A percentile compares a stretch with the other conserved stretches of the same genome.
Conservation (phyloP, 371 early-diverging fungal genomes). For the Lichtheimia hyalospora region DNA sequence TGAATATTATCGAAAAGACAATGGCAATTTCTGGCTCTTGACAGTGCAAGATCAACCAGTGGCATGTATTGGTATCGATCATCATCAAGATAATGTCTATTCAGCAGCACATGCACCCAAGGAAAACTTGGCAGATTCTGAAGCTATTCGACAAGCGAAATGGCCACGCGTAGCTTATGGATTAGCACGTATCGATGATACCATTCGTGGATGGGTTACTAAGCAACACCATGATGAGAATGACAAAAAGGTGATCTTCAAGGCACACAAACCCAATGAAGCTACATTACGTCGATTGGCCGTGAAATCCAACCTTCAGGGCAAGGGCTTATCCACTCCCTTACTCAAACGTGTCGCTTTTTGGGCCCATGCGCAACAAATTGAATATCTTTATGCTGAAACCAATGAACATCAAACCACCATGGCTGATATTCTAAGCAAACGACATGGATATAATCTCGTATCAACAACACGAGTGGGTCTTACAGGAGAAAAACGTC, state of each 20-base stretch:
- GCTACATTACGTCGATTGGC: slow-evolving; percentile 47
- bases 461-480: slow-evolving; percentile 31
- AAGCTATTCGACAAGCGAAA: slow-evolving; percentile 28
- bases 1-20: slow-evolving; percentile 35
- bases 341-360: slow-evolving; percentile 47
- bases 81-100: slow-evolving; percentile 16
- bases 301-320: slow-evolving; percentile 44
- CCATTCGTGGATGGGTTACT: slow-evolving; percentile 21
- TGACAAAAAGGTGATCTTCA: slow-evolving; percentile 17
- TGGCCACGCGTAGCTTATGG: slow-evolving; percentile 29
- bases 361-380: slow-evolving; percentile 46
- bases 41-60: slow-evolving; percentile 43
- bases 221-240: not conserved
- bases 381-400: slow-evolving; percentile 50
- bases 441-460: slow-evolving; percentile 37
- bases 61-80: slow-evolving; percentile 47
- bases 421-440: slow-evolving; percentile 33
- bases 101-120: not conserved
- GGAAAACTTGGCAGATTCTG: slow-evolving; percentile 15
- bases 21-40: slow-evolving; percentile 51
- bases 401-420: slow-evolving; percentile 38
- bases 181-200: slow-evolving; percentile 35
- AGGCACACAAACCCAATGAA: slow-evolving; percentile 43
- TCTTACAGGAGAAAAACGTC: slow-evolving; percentile 22
- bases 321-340: slow-evolving; percentile 46